These are phyloP conservation scores for Leccinum ochraceum DNA, from an alignment of 768 basidiomycete genomes.

Conservation along the genomic window DNA sequence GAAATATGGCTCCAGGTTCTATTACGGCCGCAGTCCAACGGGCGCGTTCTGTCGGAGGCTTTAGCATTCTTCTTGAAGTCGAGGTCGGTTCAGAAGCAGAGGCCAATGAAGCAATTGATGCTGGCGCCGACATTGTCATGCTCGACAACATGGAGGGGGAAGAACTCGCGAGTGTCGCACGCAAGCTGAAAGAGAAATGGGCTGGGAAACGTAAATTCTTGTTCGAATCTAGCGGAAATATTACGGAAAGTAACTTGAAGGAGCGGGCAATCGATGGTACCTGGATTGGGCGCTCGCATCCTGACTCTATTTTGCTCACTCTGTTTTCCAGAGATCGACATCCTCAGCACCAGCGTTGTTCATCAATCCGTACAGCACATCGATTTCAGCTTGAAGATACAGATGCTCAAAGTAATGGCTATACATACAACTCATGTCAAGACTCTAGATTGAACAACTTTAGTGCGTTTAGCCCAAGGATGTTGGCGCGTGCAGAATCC, in stretches of 20 bases:
- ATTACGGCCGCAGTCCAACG: constrained; percentile 85
- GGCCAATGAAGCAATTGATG: constrained; percentile 93
- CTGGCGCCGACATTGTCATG: constrained; percentile 95
- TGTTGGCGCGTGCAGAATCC: constrained; percentile 60
- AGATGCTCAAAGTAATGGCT: constrained; percentile 49
- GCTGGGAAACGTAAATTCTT: constrained; percentile 77
- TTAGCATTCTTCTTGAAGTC: constrained; percentile 89
- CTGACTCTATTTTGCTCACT: constrained; percentile 3
- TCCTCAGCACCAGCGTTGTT: constrained; percentile 64
- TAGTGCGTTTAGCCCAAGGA: constrained; percentile 73
- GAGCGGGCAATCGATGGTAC: constrained; percentile 81
- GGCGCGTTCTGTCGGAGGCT: constrained; percentile 89
- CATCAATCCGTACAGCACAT: constrained; percentile 94
- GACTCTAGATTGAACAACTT: constrained; percentile 57
- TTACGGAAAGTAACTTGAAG: constrained; percentile 84
- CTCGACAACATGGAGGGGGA: constrained; percentile 89
- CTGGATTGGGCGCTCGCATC: constrained; percentile 15
- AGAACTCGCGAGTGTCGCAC: constrained; percentile 67
- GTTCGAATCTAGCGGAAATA: constrained; percentile 93
- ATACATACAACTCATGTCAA: constrained; percentile 19
- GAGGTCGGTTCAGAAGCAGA: constrained; percentile 86
- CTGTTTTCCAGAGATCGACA: constrained; percentile 81
- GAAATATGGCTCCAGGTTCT: constrained; percentile 56
- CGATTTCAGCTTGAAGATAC: constrained; percentile 97
- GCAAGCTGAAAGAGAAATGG: constrained; percentile 77